phyloP scores from a whole-genome alignment of 148 eudicot species.

The Dysphania ambrosioides region DNA sequence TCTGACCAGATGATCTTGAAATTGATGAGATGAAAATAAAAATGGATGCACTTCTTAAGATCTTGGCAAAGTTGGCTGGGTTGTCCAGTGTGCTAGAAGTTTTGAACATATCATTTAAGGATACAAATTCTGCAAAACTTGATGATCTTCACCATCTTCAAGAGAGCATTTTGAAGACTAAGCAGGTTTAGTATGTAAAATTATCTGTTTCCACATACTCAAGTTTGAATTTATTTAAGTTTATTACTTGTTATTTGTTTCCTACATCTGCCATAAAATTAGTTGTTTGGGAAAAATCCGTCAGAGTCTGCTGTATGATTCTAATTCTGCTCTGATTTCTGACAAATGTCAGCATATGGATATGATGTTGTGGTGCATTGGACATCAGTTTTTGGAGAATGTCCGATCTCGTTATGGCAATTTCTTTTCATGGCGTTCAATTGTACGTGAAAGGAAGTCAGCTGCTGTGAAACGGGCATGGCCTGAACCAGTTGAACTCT shows the following conservation, averaged over 20 bases:
- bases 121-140: constrained; percentile 70
- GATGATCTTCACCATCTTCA: constrained; percentile 79
- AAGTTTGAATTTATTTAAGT: too few species aligned
- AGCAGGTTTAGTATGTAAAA: constrained; percentile 60
- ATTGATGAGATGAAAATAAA: constrained; percentile 46
- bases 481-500: constrained; percentile 57
- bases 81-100: constrained; percentile 77
- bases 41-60: constrained; percentile 48
- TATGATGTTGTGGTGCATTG: constrained; percentile 85
- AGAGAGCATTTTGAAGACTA: constrained; percentile 79
- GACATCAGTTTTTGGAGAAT: constrained; percentile 72
- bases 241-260: too few species aligned
- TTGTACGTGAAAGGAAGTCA: constrained; percentile 66
- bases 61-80: constrained; percentile 60
- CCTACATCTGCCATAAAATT: neutral
- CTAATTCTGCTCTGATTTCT: constrained; percentile 9
- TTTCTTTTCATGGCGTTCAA: constrained; percentile 54
- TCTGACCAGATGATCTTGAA: constrained; percentile 49
- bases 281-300: neutral
- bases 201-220: constrained; percentile 6
- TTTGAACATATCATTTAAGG: constrained; percentile 78
- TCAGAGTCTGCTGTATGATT: neutral
- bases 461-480: constrained; percentile 76
- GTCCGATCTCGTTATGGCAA: constrained; percentile 49
- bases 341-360: constrained; percentile 71